phyloP scores from a whole-genome alignment of 495 filamentous ascomycete species.

The Tuber melanosporum region DNA sequence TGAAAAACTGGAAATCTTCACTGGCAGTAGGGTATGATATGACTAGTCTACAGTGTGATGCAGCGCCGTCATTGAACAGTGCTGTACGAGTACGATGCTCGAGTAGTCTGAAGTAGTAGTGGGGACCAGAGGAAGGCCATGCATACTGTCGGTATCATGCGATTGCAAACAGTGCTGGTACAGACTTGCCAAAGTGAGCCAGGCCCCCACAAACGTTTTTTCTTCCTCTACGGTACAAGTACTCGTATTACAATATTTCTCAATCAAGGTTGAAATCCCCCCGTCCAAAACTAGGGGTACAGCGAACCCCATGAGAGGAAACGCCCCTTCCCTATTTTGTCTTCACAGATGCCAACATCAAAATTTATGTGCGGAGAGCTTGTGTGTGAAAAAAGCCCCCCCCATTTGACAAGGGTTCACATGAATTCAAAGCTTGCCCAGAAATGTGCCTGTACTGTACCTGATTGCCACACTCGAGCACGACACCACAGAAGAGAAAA shows the following conservation, averaged over 20 bases:
- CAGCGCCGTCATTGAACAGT: background rate
- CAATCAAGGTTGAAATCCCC: background rate
- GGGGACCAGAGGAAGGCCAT: background rate
- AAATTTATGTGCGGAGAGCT: background rate
- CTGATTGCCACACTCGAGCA: background rate
- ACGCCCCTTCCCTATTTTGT: background rate
- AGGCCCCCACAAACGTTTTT: background rate
- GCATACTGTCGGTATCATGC: background rate
- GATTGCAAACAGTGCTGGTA: no score
- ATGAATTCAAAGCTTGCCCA: background rate
- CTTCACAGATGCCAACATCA: background rate
- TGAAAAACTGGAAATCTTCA: background rate
- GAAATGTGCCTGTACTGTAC: background rate
- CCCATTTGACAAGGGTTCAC: background rate
- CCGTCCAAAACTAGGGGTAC: background rate
- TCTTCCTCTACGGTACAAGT: background rate
- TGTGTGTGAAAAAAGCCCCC: background rate
- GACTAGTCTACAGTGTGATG: background rate
- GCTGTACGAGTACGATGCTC: background rate
- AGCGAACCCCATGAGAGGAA: background rate
- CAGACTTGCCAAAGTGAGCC: background rate
- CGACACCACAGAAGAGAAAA: background rate
- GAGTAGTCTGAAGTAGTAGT: background rate
- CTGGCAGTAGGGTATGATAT: background rate
- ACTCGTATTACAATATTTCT: background rate